A percentile compares a stretch with the other conserved stretches of the same genome.
Evolutionary conservation across 805 yeast species (phyloP).

Genomic region (Sugiyamaella smithiae): DNA sequence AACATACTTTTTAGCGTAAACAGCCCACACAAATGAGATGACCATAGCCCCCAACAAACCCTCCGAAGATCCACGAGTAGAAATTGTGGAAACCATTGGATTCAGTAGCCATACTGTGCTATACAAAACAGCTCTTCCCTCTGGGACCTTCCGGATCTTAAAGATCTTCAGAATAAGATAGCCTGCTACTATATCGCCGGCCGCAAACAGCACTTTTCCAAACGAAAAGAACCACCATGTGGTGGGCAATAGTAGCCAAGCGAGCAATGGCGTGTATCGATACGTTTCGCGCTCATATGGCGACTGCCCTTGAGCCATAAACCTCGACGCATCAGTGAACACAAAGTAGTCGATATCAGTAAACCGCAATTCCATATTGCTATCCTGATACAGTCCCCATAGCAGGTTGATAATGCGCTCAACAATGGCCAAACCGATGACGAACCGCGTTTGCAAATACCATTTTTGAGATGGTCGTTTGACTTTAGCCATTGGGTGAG

Average conservation of each 20-base stretch:
- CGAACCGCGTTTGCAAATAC: constrained; percentile 14
- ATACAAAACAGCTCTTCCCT: constrained; percentile 33
- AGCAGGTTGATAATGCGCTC: constrained; percentile 59
- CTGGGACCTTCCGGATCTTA: constrained; percentile 28
- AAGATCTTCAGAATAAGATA: constrained; percentile 48
- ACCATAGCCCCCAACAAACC: constrained; percentile 79
- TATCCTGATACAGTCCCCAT: constrained; percentile 87
- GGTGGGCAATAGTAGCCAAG: constrained; percentile 81
- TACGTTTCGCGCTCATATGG: constrained; percentile 88
- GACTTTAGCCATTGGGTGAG: constrained; percentile 3
- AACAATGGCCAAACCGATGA: constrained; percentile 30
- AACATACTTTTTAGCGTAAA: constrained; percentile 43
- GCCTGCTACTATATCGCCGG: constrained; percentile 83
- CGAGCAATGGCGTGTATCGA: constrained; percentile 85
- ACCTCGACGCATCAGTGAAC: constrained; percentile 86
- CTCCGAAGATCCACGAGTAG: constrained; percentile 92
- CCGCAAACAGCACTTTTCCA: constrained; percentile 76
- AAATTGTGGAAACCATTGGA: constrained; percentile 92
- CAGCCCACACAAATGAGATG: constrained; percentile 48
- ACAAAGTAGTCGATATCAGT: constrained; percentile 95
- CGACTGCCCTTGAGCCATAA: constrained; percentile 57
- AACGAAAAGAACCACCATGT: constrained; percentile 48
- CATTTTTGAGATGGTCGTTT: constrained; percentile 3
- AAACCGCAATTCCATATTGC: constrained; percentile 71
- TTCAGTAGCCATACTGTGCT: constrained; percentile 80